These are phyloP conservation scores for Claviceps cyperi DNA, from an alignment of 2,329 filamentous ascomycete species.

Conservation along the genomic window DNA sequence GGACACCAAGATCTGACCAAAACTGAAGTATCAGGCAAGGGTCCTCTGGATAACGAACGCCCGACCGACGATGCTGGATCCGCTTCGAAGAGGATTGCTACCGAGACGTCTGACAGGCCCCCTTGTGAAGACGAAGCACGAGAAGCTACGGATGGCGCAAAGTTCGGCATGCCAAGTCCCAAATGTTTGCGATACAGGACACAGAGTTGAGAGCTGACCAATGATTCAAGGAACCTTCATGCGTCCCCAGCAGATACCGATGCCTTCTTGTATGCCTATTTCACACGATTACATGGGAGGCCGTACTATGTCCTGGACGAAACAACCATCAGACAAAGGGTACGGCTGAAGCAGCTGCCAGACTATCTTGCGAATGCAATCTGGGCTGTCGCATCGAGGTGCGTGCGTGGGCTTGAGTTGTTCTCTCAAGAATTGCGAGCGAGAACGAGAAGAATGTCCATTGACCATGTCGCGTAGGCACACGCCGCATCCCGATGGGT, in stretches of 20 bases:
- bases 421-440: not conserved
- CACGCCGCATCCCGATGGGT: constrained; percentile 50
- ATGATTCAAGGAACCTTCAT: constrained; percentile 27
- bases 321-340: constrained; percentile 53
- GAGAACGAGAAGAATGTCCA: not conserved
- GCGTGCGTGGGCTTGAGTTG: constrained; percentile 10
- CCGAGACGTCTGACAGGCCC: constrained; percentile 18
- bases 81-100: constrained; percentile 24
- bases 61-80: constrained; percentile 17
- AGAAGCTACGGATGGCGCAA: not conserved
- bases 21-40: not conserved
- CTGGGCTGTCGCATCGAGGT: constrained; percentile 50
- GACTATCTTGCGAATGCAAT: constrained; percentile 39
- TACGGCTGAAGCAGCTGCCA: constrained; percentile 54
- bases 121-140: constrained; percentile 2
- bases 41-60: not conserved
- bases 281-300: constrained; percentile 64
- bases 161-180: not conserved
- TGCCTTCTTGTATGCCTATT: constrained; percentile 62
- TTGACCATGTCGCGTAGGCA: constrained; percentile 31
- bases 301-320: constrained; percentile 75
- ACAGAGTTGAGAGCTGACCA: not conserved
- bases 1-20: constrained; percentile 12
- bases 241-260: constrained; percentile 39
- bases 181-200: not conserved